Base-by-base conservation (phyloP, 139 green algal species). In the Chlorella sorokiniana region DNA sequence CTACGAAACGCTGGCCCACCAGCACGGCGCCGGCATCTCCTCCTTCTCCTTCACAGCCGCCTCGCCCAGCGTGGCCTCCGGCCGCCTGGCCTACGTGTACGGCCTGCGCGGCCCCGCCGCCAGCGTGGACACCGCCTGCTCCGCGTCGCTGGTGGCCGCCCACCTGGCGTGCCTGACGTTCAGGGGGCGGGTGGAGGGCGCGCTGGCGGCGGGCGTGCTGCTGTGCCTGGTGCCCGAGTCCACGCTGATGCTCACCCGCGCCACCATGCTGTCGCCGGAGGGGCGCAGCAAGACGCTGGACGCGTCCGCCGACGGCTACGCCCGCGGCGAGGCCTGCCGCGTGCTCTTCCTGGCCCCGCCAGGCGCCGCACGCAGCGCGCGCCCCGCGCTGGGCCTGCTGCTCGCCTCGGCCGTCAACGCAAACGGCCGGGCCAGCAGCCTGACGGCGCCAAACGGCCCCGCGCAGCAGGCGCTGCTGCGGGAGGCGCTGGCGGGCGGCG, bases 251-350 rank as follows among this genome's bases (percentile, higher is more conserved):
- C 69, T 89, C 23, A 54, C 83, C 35, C 70, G 78, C 11, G 84
- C 84, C 42, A 51, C 52, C 41, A 96, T 97, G 93, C 86, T 98
- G 48, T 86, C 91, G 5, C 59, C 84, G 2, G 93, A 95, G 37
- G 95, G 95, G 35, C 86, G 93, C 38, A 97, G 92, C 86, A 97
- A 96, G 86, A 96, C 94, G 0, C 83, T 97, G 44, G 94, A 98
- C 70, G 93, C 88, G 0, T 79, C 85, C 5, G 94, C 94, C 9
- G 93, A 98, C 65, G 94, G 94, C 33, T 97, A 96, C 61, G 94
- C 93, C 27, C 88, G 93, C 10, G 91, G 90, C n/a, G 94, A 98
- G 82, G 78, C 84, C 37, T 88, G 72, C 63, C 74, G 84, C 5
- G 31, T 67, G 59, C 22, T 88, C 3, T 74, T 61, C n/a, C 16